A percentile compares a stretch with the other conserved stretches of the same genome.
Conservation (phyloP, 371 early-diverging fungal genomes). For the Mucor racemosus region DNA sequence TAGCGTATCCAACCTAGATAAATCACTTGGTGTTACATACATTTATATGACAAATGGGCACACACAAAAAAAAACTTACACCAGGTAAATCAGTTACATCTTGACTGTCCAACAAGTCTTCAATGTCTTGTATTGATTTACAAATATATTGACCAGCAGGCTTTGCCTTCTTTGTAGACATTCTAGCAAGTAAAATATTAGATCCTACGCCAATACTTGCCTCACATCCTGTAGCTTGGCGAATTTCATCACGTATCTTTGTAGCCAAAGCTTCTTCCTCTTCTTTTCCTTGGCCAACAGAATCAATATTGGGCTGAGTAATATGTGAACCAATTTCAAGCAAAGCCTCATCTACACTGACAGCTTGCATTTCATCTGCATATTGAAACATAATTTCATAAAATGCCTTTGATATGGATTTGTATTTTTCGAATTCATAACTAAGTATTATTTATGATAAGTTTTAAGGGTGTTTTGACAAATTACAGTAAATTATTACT, state of each 20-base stretch:
- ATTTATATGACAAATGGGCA: too few species aligned
- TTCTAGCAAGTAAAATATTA: conserved; percentile 75
- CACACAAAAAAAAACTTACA: conserved; percentile 18
- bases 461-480: neutral
- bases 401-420: conserved; percentile 64
- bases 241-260: conserved; percentile 45
- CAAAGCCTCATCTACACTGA: conserved; percentile 81
- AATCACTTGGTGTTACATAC: neutral
- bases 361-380: conserved; percentile 78
- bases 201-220: conserved; percentile 79
- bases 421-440: conserved; percentile 86
- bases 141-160: conserved; percentile 72
- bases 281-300: neutral
- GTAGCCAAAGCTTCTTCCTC: conserved; percentile 38
- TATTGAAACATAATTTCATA: conserved; percentile 69
- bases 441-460: conserved; percentile 6
- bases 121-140: conserved; percentile 32
- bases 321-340: conserved; percentile 71
- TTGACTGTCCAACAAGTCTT: conserved; percentile 46
- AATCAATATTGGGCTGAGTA: conserved; percentile 27
- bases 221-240: conserved; percentile 63
- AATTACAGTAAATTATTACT: conserved; percentile 7
- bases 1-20: conserved; percentile 50
- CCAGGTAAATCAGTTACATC: conserved; percentile 50
- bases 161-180: conserved; percentile 85